Conservation (phyloP, 768 basidiomycete species). For the Suillus subluteus region DNA sequence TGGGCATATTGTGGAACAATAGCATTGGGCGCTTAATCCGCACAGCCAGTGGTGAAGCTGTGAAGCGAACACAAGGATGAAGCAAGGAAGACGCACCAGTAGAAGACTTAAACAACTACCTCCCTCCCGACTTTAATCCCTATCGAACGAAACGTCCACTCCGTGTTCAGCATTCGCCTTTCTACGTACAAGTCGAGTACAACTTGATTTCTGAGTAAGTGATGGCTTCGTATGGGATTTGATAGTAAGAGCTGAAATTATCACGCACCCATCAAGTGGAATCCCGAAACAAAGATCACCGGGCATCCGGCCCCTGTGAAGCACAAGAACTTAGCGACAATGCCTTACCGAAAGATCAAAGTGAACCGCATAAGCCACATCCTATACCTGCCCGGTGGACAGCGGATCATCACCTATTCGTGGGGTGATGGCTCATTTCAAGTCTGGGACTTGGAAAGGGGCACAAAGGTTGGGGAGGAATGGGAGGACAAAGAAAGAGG, state of each 20-base stretch:
- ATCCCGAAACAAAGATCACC: rapidly evolving
- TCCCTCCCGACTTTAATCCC: background rate
- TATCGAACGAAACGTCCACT: no score
- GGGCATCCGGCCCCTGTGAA: background rate
- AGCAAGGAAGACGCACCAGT: no score
- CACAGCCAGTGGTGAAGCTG: no score
- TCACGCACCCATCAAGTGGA: background rate
- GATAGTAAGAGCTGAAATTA: background rate
- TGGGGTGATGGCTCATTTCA: background rate
- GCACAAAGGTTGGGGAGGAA: background rate
- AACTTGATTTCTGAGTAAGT: no score
- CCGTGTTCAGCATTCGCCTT: no score
- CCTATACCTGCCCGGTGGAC: no score
- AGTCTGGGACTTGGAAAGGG: background rate
- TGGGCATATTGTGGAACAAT: no score
- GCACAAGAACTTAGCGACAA: background rate
- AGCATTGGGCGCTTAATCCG: no score
- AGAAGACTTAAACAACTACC: no score
- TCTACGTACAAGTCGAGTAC: no score
- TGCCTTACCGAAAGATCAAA: background rate
- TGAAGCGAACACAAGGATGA: no score
- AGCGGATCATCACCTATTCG: background rate
- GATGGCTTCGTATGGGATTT: no score
- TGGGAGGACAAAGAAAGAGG: background rate
- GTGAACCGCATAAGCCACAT: background rate